Base-by-base conservation (phyloP, 164 flowering plant genomes). In the Piper betle region DNA sequence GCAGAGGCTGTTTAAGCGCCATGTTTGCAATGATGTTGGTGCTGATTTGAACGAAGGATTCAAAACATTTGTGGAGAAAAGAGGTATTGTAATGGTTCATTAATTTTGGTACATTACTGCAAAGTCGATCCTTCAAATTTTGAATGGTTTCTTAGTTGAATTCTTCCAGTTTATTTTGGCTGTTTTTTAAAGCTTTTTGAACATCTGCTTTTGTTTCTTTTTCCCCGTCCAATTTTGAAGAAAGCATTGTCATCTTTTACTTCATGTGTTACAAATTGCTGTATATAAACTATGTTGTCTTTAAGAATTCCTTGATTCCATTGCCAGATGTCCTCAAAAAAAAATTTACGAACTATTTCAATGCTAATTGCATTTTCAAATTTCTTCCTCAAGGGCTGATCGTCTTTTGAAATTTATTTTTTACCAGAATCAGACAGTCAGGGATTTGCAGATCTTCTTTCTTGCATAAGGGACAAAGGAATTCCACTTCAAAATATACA, bases 381-480 rank as follows among this genome's bases (percentile, higher is more conserved):
- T 53, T 5, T 9, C 5, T 18, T 54, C 15, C 15, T 10, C 16
- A 54, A 66, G 16, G 61, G 58, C 59, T 71, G 17, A 71, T 52
- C 61, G 7, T 54, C 11, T 54, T 18, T 16, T 16, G 55, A 66
- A 64, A 39, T 67, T 62, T 11, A 57, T 15, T 74, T 61, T 67
- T 9, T 52, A 58, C 57, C 86, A 94, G 99, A 94, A 15, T 69
- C 82, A 76, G 96, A 88, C 55, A 81, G 84, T 64, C 65, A 88
- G 66, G 99, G 97, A 13, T 94, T 86, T 79, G 99, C 95, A 55
- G 96, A 91, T 71, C 85, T 94, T 64, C 90, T 94, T 57, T 77
- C 84, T 57, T 81, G 84, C 75, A 84, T 94, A 69, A 80, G 97
- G 70, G 73, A 84, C 72, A 94, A 87, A 74, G 79, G 73, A 7